A percentile compares a stretch with the other conserved stretches of the same genome.
Conservation (phyloP, 495 filamentous ascomycete genomes). For the Pseudevernia furfuracea region DNA sequence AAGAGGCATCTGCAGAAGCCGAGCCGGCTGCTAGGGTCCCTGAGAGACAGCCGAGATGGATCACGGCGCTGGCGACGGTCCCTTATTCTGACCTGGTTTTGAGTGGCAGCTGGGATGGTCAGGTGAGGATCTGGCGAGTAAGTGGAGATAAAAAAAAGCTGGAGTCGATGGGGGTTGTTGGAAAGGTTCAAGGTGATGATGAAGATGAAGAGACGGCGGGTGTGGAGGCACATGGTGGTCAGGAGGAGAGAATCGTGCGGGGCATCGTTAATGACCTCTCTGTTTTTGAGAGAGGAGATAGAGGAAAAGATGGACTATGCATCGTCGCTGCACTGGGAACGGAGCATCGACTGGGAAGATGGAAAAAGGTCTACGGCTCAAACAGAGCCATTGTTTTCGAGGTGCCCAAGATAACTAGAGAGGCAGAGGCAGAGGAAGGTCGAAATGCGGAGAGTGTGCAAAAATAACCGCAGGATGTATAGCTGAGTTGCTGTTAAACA, state of each 20-base stretch:
- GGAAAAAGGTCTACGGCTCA: conserved; percentile 59
- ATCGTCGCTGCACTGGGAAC: conserved; percentile 79
- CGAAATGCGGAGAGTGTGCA: background rate
- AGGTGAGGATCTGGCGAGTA: conserved; percentile 74
- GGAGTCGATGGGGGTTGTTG: conserved; percentile 53
- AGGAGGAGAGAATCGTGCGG: conserved; percentile 41
- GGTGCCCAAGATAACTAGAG: conserved; percentile 47
- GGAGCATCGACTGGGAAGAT: conserved; percentile 74
- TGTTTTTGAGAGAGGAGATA: conserved; percentile 68
- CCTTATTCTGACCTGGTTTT: conserved; percentile 83
- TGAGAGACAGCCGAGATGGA: conserved; percentile 69
- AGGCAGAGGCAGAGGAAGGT: background rate
- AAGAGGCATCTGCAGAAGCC: conserved; percentile 60
- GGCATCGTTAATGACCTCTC: conserved; percentile 83
- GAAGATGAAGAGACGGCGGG: conserved; percentile 31
- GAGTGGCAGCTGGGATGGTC: conserved; percentile 90
- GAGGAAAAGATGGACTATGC: conserved; percentile 63
- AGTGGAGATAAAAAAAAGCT: conserved; percentile 76
- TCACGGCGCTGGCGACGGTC: conserved; percentile 78
- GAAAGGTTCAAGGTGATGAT: conserved; percentile 1
- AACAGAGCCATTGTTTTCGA: conserved; percentile 78
- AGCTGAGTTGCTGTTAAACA: background rate
- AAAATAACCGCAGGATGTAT: background rate
- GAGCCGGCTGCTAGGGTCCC: conserved; percentile 41
- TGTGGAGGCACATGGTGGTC: conserved; percentile 19